phyloP scores from a whole-genome alignment of 2,329 filamentous ascomycete species.

The Aphanoascus verrucosus region DNA sequence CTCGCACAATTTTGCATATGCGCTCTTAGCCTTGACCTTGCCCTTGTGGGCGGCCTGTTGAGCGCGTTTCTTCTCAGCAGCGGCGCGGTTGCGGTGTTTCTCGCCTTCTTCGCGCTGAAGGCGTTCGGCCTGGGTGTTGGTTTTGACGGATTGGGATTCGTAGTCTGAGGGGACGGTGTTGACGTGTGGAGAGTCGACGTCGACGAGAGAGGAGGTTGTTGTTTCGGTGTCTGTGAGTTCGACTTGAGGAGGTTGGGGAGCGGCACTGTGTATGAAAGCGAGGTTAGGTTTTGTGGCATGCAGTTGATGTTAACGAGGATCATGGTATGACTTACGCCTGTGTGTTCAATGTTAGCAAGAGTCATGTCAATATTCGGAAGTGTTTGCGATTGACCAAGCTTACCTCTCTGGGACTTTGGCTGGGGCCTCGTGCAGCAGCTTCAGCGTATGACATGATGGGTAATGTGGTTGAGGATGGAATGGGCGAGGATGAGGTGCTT shows the following conservation, averaged over 20 bases:
- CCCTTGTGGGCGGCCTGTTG: slow-evolving; percentile 20
- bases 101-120: slow-evolving; percentile 31
- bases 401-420: slow-evolving; percentile 40
- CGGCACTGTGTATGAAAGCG: slow-evolving; percentile 26
- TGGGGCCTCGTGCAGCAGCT: slow-evolving; percentile 38
- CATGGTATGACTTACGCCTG: slow-evolving; percentile 29
- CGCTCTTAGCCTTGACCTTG: slow-evolving; percentile 22
- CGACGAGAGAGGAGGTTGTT: slow-evolving; percentile 34
- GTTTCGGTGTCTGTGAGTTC: slow-evolving; percentile 33
- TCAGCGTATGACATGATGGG: slow-evolving; percentile 39
- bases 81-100: slow-evolving; percentile 19
- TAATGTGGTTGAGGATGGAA: background rate
- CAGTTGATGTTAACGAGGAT: background rate
- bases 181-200: slow-evolving; percentile 40
- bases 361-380: background rate
- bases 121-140: slow-evolving; percentile 38
- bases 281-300: background rate
- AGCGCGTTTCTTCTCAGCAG: slow-evolving; percentile 27
- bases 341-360: background rate
- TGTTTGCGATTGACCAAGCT: slow-evolving; percentile 16
- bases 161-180: slow-evolving; percentile 34
- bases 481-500: no score
- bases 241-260: slow-evolving; percentile 31
- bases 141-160: slow-evolving; percentile 35
- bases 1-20: slow-evolving; percentile 25